Conservation (phyloP, 2,329 filamentous ascomycete genomes). For the Nothomitra cinnamomea region DNA sequence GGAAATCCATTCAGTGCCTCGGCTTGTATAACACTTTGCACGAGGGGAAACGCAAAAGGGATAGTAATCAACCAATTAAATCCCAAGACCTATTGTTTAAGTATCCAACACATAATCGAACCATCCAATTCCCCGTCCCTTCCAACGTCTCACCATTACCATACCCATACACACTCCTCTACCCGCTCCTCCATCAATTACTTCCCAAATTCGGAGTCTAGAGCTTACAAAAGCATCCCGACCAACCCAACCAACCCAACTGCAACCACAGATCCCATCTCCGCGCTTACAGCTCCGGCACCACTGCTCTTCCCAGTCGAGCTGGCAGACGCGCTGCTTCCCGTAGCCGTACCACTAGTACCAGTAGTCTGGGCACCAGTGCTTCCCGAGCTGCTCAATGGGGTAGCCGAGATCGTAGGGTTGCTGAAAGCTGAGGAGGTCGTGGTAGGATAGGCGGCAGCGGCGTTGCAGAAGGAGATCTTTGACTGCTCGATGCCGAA, state of each 20-base stretch:
- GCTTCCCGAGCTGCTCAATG: background rate
- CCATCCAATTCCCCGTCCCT: no score
- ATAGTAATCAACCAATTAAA: no score
- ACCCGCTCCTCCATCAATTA: no score
- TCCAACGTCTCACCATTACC: no score
- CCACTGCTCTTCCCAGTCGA: background rate
- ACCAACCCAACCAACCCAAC: background rate
- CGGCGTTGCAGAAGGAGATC: conserved; percentile 26
- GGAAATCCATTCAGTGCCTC: no score
- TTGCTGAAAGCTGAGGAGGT: background rate
- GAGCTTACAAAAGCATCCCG: background rate
- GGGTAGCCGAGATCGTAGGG: background rate
- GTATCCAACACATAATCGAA: no score
- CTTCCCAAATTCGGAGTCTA: no score
- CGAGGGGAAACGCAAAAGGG: no score
- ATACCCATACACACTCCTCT: no score
- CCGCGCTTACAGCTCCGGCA: background rate
- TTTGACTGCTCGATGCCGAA: conserved; percentile 19
- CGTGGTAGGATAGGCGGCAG: conserved; percentile 19
- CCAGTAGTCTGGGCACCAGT: no score
- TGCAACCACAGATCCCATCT: background rate
- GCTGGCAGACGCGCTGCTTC: background rate
- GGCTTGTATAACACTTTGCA: no score
- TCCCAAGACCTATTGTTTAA: no score
- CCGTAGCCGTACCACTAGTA: background rate